A percentile compares a stretch with the other conserved stretches of the same genome.
Evolutionary conservation across 2,329 filamentous ascomycete genomes (phyloP).

Genomic region (Penicillium sp.): DNA sequence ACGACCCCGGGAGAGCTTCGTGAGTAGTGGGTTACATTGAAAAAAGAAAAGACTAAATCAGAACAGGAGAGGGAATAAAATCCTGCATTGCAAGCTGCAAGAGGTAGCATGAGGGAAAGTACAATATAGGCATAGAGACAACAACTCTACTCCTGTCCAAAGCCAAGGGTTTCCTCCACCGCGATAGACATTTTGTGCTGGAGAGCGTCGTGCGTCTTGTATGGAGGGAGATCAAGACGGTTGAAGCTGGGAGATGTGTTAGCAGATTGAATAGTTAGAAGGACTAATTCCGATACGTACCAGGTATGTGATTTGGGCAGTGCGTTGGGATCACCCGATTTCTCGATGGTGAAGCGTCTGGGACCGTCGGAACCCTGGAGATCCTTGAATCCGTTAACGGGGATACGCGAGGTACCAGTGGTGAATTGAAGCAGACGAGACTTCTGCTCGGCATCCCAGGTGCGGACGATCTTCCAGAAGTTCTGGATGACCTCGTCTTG

Average conservation of each 20-base stretch:
- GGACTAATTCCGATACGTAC: slow-evolving; percentile 57
- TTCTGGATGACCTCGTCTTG: slow-evolving; percentile 95
- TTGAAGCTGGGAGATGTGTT: slow-evolving; percentile 72
- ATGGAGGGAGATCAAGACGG: slow-evolving; percentile 89
- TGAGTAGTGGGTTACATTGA: slow-evolving; percentile 13
- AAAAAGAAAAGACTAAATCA: slow-evolving; percentile 9
- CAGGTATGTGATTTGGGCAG: slow-evolving; percentile 97
- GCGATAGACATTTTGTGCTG: slow-evolving; percentile 92
- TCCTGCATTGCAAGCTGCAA: slow-evolving; percentile 5
- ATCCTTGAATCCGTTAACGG: slow-evolving; percentile 99
- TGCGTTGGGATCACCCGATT: slow-evolving; percentile 86
- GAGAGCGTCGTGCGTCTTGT: slow-evolving; percentile 83
- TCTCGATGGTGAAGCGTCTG: slow-evolving; percentile 95
- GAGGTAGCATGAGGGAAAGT: slow-evolving; percentile 5
- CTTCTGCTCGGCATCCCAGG: slow-evolving; percentile 98
- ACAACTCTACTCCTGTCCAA: slow-evolving; percentile 82
- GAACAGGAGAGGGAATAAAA: slow-evolving; percentile 10
- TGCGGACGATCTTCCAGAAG: slow-evolving; percentile 95
- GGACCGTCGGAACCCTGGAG: slow-evolving; percentile 95
- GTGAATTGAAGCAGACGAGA: slow-evolving; percentile 94
- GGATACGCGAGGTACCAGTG: slow-evolving; percentile 95
- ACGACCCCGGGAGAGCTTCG: not conserved
- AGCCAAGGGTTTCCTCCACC: slow-evolving; percentile 97
- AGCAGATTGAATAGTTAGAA: slow-evolving; percentile 11
- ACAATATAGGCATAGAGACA: slow-evolving; percentile 8